Evolutionary conservation across 2,329 filamentous ascomycete genomes (phyloP).

Genomic region (Beauveria australis): DNA sequence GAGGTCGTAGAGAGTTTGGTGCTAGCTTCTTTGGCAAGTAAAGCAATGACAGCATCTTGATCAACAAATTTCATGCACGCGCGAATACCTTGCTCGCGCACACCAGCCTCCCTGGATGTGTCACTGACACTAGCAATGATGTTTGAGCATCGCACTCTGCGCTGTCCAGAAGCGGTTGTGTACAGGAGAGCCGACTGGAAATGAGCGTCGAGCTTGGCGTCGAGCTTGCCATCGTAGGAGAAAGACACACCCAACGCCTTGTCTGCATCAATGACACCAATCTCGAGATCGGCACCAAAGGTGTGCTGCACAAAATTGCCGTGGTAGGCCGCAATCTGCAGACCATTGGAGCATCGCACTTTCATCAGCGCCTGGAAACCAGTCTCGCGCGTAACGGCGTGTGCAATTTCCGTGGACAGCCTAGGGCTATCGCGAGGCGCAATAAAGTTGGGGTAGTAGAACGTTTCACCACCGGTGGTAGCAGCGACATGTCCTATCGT

Average conservation of each 20-base stretch:
- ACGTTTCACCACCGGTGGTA: constrained; percentile 88
- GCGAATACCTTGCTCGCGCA: constrained; percentile 49
- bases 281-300: constrained; percentile 88
- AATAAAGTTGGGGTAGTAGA: constrained; percentile 96
- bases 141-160: constrained; percentile 87
- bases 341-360: constrained; percentile 91
- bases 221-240: constrained; percentile 94
- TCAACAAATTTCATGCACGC: constrained; percentile 90
- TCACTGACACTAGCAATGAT: constrained; percentile 89
- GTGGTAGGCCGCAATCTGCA: constrained; percentile 90
- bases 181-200: constrained; percentile 95
- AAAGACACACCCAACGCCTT: constrained; percentile 90
- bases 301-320: constrained; percentile 96
- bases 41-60: constrained; percentile 81
- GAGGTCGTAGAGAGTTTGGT: constrained; percentile 67
- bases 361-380: constrained; percentile 97
- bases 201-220: constrained; percentile 90
- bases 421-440: constrained; percentile 77
- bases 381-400: constrained; percentile 80
- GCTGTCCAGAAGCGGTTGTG: constrained; percentile 81
- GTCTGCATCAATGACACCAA: constrained; percentile 86
- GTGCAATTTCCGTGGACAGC: constrained; percentile 75
- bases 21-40: constrained; percentile 89
- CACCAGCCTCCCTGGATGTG: constrained; percentile 31
- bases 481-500: constrained; percentile 84